Percentiles rank a stretch among this genome's conserved stretches.
These are phyloP conservation scores for Monosporascus sp. DNA, from an alignment of 2,329 filamentous ascomycete species.

Conservation along the genomic window DNA sequence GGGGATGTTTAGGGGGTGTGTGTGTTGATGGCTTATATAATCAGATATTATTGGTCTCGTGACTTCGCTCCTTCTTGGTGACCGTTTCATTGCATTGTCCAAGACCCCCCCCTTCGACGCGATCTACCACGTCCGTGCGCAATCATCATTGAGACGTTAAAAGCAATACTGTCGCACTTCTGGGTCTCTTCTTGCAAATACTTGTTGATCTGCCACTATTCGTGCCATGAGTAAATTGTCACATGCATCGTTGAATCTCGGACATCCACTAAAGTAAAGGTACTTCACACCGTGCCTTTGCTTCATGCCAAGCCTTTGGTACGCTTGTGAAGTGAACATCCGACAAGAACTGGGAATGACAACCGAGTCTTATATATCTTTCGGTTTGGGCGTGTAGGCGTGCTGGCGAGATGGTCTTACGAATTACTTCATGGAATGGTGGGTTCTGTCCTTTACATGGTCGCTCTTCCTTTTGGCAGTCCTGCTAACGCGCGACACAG, in stretches of 20 bases:
- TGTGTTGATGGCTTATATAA: no score
- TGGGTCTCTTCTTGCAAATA: no score
- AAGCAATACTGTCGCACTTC: no score
- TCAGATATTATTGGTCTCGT: neutral
- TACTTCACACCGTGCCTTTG: no score
- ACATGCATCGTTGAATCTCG: no score
- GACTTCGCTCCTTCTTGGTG: constrained; percentile 1
- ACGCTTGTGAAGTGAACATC: neutral
- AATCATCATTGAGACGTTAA: no score
- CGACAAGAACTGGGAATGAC: neutral
- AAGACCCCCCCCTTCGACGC: neutral
- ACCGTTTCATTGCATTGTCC: neutral
- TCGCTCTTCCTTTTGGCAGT: neutral
- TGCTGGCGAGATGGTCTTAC: constrained; percentile 56
- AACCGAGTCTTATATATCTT: neutral
- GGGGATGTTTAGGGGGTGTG: no score
- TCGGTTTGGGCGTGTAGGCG: neutral
- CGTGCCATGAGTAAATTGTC: no score
- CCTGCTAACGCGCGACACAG: constrained; percentile 36
- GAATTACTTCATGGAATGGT: constrained; percentile 88
- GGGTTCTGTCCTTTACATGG: constrained; percentile 18
- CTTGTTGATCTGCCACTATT: no score
- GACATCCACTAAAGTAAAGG: no score
- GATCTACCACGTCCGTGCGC: neutral
- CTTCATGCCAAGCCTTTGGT: no score